These are phyloP conservation scores for Pythium aristosporum DNA, from an alignment of 352 stramenopile genomes.

Conservation along the genomic window DNA sequence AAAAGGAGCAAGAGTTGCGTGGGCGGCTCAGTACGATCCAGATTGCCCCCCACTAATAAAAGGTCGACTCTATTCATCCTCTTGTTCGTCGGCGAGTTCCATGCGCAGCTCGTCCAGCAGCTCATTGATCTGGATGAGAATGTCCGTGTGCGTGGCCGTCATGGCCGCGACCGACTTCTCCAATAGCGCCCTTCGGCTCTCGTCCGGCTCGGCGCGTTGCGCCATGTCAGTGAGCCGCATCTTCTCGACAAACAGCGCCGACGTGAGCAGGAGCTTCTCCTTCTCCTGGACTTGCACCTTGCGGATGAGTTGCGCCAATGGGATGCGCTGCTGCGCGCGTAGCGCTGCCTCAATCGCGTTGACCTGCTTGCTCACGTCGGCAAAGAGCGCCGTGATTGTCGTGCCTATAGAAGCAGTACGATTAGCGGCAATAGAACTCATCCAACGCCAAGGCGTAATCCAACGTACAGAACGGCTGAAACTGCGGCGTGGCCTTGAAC, in stretches of 20 bases:
- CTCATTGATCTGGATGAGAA: constrained; percentile 79
- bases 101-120: constrained; percentile 64
- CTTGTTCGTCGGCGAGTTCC: constrained; percentile 53
- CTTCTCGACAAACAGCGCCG: constrained; percentile 76
- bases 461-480: constrained; percentile 62
- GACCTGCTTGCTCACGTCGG: constrained; percentile 60
- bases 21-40: constrained; percentile 55
- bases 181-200: constrained; percentile 48
- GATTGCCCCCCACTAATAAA: background rate
- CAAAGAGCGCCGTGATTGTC: constrained; percentile 63
- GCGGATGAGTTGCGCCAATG: constrained; percentile 60
- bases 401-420: constrained; percentile 32
- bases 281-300: constrained; percentile 79
- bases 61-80: constrained; percentile 16
- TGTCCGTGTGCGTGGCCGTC: constrained; percentile 51
- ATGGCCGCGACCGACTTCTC: constrained; percentile 62
- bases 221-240: constrained; percentile 57
- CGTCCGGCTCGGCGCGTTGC: constrained; percentile 43
- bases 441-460: background rate
- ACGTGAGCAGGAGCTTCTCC: constrained; percentile 82
- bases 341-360: constrained; percentile 62
- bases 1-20: constrained; percentile 59
- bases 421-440: background rate
- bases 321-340: constrained; percentile 32
- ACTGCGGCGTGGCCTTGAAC: constrained; percentile 63